Evolutionary conservation across 495 filamentous ascomycete genomes (phyloP).

Genomic region (Patellaria atrata): DNA sequence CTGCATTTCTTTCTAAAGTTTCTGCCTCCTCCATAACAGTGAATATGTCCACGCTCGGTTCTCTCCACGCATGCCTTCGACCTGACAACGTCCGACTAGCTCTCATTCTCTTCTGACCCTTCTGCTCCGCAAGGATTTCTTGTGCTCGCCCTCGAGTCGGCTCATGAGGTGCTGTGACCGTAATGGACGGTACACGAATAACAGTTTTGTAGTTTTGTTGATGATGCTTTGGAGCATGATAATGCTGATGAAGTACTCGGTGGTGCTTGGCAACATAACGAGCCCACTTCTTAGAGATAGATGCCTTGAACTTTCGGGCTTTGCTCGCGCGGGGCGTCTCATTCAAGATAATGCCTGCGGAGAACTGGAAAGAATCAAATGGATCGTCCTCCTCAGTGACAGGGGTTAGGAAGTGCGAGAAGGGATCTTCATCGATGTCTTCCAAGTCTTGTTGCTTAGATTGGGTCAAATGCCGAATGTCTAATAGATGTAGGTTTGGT

Average conservation of each 20-base stretch:
- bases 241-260: constrained; percentile 13
- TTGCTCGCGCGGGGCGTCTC: constrained; percentile 13
- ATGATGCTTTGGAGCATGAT: constrained; percentile 15
- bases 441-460: constrained; percentile 10
- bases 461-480: constrained; percentile 9
- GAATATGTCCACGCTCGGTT: constrained; percentile 29
- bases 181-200: constrained; percentile 16
- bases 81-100: constrained; percentile 23
- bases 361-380: constrained; percentile 19
- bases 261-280: constrained; percentile 20
- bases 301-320: constrained; percentile 16
- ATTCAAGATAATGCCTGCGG: constrained; percentile 22
- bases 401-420: constrained; percentile 30
- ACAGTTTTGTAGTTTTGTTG: constrained; percentile 14
- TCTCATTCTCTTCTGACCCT: constrained; percentile 8
- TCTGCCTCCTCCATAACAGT: constrained; percentile 26
- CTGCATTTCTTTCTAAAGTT: constrained; percentile 5
- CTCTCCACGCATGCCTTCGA: constrained; percentile 28
- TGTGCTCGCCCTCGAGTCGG: constrained; percentile 22
- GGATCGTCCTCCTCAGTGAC: constrained; percentile 24
- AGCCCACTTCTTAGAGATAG: constrained; percentile 20
- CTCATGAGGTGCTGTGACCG: constrained; percentile 15
- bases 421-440: constrained; percentile 28
- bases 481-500: constrained; percentile 13
- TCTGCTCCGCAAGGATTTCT: constrained; percentile 11